Evolutionary conservation across 2,329 filamentous ascomycete species (phyloP), one percentile per base, ranked within the genome.

Genomic region (Fusarium falciforme): DNA sequence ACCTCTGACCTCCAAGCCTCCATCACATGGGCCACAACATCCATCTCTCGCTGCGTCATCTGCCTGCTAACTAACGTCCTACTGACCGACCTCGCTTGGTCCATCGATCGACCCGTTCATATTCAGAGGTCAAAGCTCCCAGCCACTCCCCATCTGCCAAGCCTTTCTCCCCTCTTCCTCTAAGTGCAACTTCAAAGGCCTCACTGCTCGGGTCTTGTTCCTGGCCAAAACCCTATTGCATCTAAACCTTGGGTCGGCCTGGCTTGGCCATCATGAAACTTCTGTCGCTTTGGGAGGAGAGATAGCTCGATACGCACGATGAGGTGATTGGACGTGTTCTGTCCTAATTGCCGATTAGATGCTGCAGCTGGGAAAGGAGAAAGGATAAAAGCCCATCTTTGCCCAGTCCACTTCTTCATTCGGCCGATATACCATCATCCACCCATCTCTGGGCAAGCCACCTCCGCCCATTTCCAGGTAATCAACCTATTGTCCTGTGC

Each of bases 101-200:
- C 47, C 4, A 29, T 52, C 27, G 27, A 55, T 55, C 29, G 29
- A 35, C 29, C 52, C 33, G 52, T 36, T 55, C 52, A 35, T 55
- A 17, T 11, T 35, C 29, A 63, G 61, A 61, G 66, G 68, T 58
- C 72, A 64, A 74, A 74, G 72, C 72, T 74, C 59, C 68, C 65
- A 70, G 72, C 68, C 68, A 75, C 69, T 44, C 54, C 40, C 52
- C 61, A 61, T 47, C 40, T 29, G 61, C 61, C 47, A 64, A 35
- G 49, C 40, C 44, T 29, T 20, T 35, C 49, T 20, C 49, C 22
- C 47, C 36, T 42, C 36, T 35, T 33, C 49, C 22, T 17, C 47
- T 27, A 64, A 44, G 35, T 22, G 27, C 29, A 33, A 22, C 49
- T 20, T 40, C 29, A 49, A 54, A 44, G 35, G 52, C 49, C 44